phyloP scores from a whole-genome alignment of 2,329 filamentous ascomycete genomes.

The Whalleya microplaca region DNA sequence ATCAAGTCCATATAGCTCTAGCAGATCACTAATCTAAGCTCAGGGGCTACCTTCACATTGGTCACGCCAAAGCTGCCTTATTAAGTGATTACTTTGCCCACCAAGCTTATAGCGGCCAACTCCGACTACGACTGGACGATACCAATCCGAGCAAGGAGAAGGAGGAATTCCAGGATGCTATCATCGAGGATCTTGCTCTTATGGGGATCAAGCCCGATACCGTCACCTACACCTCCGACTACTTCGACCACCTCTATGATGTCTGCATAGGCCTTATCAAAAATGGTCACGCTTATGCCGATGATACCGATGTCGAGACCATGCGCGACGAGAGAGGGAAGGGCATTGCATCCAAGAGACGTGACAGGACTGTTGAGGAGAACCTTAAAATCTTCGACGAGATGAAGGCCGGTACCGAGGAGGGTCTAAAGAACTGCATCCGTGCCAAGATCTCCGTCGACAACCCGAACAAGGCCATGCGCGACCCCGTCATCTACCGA shows the following conservation, averaged over 20 bases:
- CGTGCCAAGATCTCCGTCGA: conserved; percentile 92
- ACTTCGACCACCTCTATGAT: conserved; percentile 91
- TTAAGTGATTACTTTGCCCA: conserved; percentile 98
- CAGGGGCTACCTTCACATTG: conserved; percentile 88
- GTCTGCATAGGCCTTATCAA: conserved; percentile 83
- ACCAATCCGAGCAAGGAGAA: conserved; percentile 98
- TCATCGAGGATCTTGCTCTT: conserved; percentile 85
- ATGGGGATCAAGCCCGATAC: conserved; percentile 91
- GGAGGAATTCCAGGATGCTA: conserved; percentile 92
- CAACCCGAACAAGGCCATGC: conserved; percentile 92
- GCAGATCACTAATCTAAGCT: conserved; percentile 1
- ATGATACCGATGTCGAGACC: conserved; percentile 88
- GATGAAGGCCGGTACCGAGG: conserved; percentile 85
- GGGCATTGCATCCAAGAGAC: conserved; percentile 78
- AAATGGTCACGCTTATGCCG: conserved; percentile 87
- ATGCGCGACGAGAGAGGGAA: conserved; percentile 87
- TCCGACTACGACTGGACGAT: conserved; percentile 93
- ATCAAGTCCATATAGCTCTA: not conserved
- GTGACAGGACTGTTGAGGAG: conserved; percentile 79
- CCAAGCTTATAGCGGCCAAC: conserved; percentile 86
- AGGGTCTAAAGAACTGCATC: conserved; percentile 86
- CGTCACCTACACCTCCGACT: conserved; percentile 90
- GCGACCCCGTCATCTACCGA: conserved; percentile 96
- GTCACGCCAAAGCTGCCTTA: conserved; percentile 90
- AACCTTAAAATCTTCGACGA: conserved; percentile 85